Base-by-base conservation (phyloP, 257 asterid genomes). In the Plectranthus barbatus region DNA sequence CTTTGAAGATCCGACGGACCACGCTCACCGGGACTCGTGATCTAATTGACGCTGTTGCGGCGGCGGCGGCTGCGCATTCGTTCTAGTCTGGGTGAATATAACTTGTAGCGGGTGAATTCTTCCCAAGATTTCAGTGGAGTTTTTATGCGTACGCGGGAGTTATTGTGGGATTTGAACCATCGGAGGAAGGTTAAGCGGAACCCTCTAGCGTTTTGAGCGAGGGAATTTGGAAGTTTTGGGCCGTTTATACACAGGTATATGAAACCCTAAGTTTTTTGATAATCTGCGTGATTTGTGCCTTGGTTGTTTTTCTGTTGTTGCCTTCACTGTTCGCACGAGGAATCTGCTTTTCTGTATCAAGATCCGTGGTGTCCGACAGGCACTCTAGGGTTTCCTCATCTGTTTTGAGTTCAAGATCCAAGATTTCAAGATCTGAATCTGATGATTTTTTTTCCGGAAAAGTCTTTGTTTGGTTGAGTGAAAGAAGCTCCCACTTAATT, bases 211-310 rank as follows among this genome's bases (percentile, higher is more conserved):
- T 18, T 67, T 62, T 72, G 50, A 4, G 69, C 56, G 33, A 44
- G 70, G 75, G 51, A 75, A 67, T 72, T 68, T 73, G 60, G 26
- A 52, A 44, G 15, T 62, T 63, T 62, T 72, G 60, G 58, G 42
- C 46, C 60, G 7, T 56, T 67, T 54, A 50, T 63, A 75, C 40
- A 15, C 79, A 79, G 84, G 84, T 79, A 79, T 68, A 72, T 48
- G 78, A 79, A 75, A 69, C 84, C 74, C 79, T 79, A 73, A 69
- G 67, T 59, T 52, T 74, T 79, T 68, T 75, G 74, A 79, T 79
- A 69, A 60, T 69, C 72, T 75, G 62, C 79, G 71, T 77, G 76
- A 66, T 71, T 73, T 70, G 65, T 73, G 55, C 69, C 54, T 60
- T 68, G 72, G 80, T 71, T 76, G 70, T 65, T 67, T 71, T 66